Evolutionary conservation across 2,329 filamentous ascomycete species (phyloP), one percentile per base, ranked within the genome.

Genomic region (Alternaria arborescens): DNA sequence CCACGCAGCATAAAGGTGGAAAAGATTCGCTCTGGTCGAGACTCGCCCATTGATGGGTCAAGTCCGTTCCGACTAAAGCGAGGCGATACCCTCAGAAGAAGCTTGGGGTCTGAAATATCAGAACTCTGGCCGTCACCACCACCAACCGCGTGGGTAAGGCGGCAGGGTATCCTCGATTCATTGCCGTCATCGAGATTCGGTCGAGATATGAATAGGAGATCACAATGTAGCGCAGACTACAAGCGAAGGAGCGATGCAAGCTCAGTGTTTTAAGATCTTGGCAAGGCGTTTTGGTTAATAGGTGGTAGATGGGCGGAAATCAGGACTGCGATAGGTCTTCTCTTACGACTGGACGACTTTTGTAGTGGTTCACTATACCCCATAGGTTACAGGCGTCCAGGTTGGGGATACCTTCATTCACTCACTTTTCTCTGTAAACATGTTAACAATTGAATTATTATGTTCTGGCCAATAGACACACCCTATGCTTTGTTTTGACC

Each of bases 1-100:
- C 26, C 55, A 10, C 46, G 30, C 28, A 57, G 46, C 22, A 43
- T 51, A 20, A 59, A 51, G 8, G 46, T 50, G 10, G 57, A 40
- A 48, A 50, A 43, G 38, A 11, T 20, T 18, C 22, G 36, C 24
- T 60, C 47, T 10, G 42, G 55, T 18, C 46, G 41, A 22, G 73
- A 75, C 22, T 72, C 69, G 14, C 74, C 74, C 7, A 72, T 77
- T 30, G 74, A 76, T 51, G 62, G 65, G 16, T 62, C 62, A 2
- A 73, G 67, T 42, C 73, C 75, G 11, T 76, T 76, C 42, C 68
- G 68, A 8, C 53, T 75, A 18, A 76, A 71, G 55, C 68, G 67
- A n/a, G 71, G 69, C 12, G 66, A 72, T 36, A 72, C 72, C 8
- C 46, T 65, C 40, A 70, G 63, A 44, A 58, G 60, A 41, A 69